Evolutionary conservation across 2,329 filamentous ascomycete species (phyloP), one percentile per base, ranked within the genome.

Genomic region (Fusarium vanettenii): DNA sequence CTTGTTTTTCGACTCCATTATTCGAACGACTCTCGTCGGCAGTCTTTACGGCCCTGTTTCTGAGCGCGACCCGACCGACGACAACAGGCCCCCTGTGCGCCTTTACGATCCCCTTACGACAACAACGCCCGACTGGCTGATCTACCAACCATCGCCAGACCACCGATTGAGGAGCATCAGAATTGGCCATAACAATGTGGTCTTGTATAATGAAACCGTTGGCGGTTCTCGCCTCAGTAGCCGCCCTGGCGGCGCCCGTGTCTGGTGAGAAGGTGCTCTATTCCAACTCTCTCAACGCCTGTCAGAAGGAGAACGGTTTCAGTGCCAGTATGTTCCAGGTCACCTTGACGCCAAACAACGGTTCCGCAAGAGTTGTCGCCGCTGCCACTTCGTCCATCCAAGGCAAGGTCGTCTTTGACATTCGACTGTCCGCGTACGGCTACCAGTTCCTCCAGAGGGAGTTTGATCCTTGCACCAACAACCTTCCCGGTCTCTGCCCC

Each of bases 271-370:
- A 88, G 74, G 87, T 94, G 80, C 93, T 98, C 79, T 88, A 92
- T 78, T 97, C 95, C 66, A 94, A 90, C 81, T 97, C 95, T 29
- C 89, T 98, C 77, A 95, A 94, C 83, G 89, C 93, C 56, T 98
- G 95, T 85, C 93, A 95, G 87, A 87, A 91, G 69, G 92, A 96
- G 84, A 96, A 94, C 31, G 92, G 92, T 80, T 97, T 98, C 84
- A 93, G 94, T 6, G 95, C 95, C 78, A 95, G 93, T 78, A 89
- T 97, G 69, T 98, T 98, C 90, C 93, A 97, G 78, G 93, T 98
- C 82, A 86, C 91, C 74, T 94, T 94, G 84, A 94, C 92, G 2
- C 93, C 94, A 35, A 86, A 88, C 81, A 97, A 97, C 84, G 88
- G 89, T 77, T 92, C 91, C 35, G 87, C 96, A 63, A 86, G 87